Conservation (phyloP, 805 yeast genomes). For the Debaryomyces tyrocola region DNA sequence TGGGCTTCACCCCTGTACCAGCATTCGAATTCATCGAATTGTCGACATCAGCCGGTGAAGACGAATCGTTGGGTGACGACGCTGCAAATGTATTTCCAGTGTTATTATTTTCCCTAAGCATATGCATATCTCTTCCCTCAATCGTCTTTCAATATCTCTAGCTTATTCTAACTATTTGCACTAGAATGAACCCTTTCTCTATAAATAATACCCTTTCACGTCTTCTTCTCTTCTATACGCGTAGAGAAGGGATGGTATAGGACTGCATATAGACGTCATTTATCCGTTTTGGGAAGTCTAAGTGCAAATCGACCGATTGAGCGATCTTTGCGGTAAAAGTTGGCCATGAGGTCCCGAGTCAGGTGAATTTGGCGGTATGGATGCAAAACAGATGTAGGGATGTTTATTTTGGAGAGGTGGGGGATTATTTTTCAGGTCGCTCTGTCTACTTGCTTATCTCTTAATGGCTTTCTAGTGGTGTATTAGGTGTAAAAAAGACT, state of each 20-base stretch:
- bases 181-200: no score
- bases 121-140: constrained; percentile 15
- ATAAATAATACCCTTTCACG: no score
- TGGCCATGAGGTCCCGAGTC: no score
- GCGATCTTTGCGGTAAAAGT: no score
- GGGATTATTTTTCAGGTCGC: no score
- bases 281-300: constrained; percentile 10
- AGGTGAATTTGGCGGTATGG: no score
- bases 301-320: constrained; percentile 1
- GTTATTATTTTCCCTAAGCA: constrained; percentile 22
- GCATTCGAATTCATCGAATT: constrained; percentile 5
- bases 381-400: no score
- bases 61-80: constrained; percentile 11
- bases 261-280: constrained; percentile 1
- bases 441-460: no score
- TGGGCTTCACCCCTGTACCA: constrained; percentile 11
- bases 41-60: constrained; percentile 6
- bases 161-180: no score
- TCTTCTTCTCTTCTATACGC: constrained; percentile 2
- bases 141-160: not conserved
- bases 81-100: constrained; percentile 13
- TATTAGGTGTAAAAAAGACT: no score
- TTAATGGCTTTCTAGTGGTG: no score
- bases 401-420: no score
- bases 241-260: constrained; percentile 2